Percentiles rank a stretch among this genome's conserved stretches.
Evolutionary conservation across 495 filamentous ascomycete genomes (phyloP).

Genomic region (Aspergillus coremiiformis): DNA sequence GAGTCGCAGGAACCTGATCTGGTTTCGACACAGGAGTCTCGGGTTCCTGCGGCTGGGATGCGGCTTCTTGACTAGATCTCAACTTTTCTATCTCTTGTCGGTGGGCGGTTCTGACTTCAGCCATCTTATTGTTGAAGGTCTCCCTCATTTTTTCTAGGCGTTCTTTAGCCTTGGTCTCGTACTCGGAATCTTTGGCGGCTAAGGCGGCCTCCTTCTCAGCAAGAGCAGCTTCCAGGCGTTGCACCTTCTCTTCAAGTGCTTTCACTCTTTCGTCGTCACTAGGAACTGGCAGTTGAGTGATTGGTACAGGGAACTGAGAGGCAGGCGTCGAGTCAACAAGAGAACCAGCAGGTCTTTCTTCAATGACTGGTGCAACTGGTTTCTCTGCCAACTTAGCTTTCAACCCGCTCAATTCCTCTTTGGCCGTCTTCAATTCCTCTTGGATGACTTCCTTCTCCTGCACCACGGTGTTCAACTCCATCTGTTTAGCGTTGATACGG

Average conservation of each 20-base stretch:
- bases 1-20: slow-evolving; percentile 31
- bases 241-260: slow-evolving; percentile 39
- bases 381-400: slow-evolving; percentile 32
- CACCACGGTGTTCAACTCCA: slow-evolving; percentile 33
- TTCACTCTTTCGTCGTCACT: slow-evolving; percentile 33
- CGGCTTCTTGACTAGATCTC: slow-evolving; percentile 49
- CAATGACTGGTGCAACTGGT: slow-evolving; percentile 15
- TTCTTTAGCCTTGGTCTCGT: slow-evolving; percentile 53
- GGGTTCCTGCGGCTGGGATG: slow-evolving; percentile 50
- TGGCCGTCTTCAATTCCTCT: slow-evolving; percentile 39
- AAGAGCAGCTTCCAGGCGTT: slow-evolving; percentile 43
- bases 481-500: slow-evolving; percentile 44
- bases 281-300: slow-evolving; percentile 16
- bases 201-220: slow-evolving; percentile 38
- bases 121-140: slow-evolving; percentile 59
- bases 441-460: slow-evolving; percentile 48
- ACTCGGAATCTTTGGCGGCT: slow-evolving; percentile 34
- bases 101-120: slow-evolving; percentile 49
- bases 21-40: slow-evolving; percentile 25
- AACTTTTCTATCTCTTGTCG: slow-evolving; percentile 57
- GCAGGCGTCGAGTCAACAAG: slow-evolving; percentile 32
- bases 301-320: slow-evolving; percentile 31
- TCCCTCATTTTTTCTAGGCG: slow-evolving; percentile 68
- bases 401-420: slow-evolving; percentile 34
- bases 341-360: slow-evolving; percentile 8